Evolutionary conservation across 1,284 basidiomycete genomes (phyloP).

Genomic region (Fomitopsis pinicola): DNA sequence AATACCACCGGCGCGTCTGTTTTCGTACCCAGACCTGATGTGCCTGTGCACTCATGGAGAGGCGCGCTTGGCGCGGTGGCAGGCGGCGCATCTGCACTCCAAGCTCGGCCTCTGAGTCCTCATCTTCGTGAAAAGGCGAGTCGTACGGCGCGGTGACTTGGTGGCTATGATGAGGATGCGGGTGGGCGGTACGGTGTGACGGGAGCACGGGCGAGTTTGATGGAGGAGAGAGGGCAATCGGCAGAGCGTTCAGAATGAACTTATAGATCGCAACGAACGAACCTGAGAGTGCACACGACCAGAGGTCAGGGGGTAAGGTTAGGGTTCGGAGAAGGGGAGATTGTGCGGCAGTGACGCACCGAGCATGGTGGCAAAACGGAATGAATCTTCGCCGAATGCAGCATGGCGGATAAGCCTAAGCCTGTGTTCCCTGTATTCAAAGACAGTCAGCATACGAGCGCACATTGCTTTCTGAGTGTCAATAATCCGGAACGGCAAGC

Average conservation of each 20-base stretch:
- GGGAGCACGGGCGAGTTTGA: constrained; percentile 12
- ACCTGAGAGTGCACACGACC: constrained; percentile 34
- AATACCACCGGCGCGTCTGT: constrained; percentile 80
- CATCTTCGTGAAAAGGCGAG: constrained; percentile 18
- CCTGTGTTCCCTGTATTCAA: constrained; percentile 24
- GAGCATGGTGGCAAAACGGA: constrained; percentile 83
- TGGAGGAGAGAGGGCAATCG: constrained; percentile 65
- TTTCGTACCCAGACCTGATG: constrained; percentile 60
- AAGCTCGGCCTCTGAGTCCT: constrained; percentile 12
- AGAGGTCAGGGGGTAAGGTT: not conserved
- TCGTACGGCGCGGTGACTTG: constrained; percentile 9
- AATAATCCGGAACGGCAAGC: not conserved
- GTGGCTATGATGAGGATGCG: constrained; percentile 35
- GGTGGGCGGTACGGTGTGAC: constrained; percentile 7
- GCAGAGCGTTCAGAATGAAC: constrained; percentile 77
- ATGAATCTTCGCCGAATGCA: constrained; percentile 75
- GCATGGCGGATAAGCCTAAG: constrained; percentile 68
- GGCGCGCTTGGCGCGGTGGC: constrained; percentile 38
- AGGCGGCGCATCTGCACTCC: constrained; percentile 10
- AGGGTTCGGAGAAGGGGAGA: constrained; percentile 1
- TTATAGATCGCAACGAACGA: constrained; percentile 83
- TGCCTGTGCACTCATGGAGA: constrained; percentile 59
- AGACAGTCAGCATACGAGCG: not conserved
- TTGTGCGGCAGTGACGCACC: constrained; percentile 35
- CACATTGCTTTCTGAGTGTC: not conserved